These are phyloP conservation scores for Penicillium rolfsii DNA, from an alignment of 2,329 filamentous ascomycete genomes.

Conservation along the genomic window DNA sequence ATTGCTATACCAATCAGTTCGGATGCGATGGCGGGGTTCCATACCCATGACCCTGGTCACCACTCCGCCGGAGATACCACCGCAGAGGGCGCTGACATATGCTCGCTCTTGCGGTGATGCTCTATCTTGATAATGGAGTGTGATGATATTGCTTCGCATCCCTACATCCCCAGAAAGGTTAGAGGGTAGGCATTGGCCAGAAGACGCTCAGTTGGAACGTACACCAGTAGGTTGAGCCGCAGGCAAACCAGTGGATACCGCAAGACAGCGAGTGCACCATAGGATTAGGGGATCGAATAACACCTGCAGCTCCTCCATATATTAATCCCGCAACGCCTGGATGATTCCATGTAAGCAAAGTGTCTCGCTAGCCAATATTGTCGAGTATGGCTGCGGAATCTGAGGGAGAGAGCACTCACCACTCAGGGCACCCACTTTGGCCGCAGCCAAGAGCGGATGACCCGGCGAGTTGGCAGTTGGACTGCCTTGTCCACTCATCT, in stretches of 20 bases:
- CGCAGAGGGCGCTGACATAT: conserved; percentile 70
- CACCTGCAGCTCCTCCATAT: conserved; percentile 70
- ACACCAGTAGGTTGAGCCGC: conserved; percentile 79
- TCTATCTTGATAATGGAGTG: conserved; percentile 54
- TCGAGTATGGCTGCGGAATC: not conserved
- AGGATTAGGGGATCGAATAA: conserved; percentile 68
- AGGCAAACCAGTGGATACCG: conserved; percentile 78
- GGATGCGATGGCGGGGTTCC: conserved; percentile 12
- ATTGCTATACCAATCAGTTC: conserved; percentile 3
- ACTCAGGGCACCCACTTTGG: conserved; percentile 63
- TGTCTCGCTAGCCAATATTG: not conserved
- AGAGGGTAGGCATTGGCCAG: conserved; percentile 2
- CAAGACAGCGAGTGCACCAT: conserved; percentile 71
- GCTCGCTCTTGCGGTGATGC: conserved; percentile 63
- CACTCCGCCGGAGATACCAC: conserved; percentile 65
- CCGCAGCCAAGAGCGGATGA: conserved; percentile 43
- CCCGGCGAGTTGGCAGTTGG: conserved; percentile 23
- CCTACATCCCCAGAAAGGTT: conserved; percentile 31
- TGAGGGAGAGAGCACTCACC: conserved; percentile 51
- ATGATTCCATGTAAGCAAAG: conserved; percentile 11
- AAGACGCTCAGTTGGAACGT: conserved; percentile 39
- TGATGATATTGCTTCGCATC: conserved; percentile 50
- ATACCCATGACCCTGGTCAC: conserved; percentile 61
- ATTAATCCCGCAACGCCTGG: conserved; percentile 58
- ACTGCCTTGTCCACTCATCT: conserved; percentile 33